Conservation (phyloP, 78 protist species). For the Planoprotostelium fungivorum region DNA sequence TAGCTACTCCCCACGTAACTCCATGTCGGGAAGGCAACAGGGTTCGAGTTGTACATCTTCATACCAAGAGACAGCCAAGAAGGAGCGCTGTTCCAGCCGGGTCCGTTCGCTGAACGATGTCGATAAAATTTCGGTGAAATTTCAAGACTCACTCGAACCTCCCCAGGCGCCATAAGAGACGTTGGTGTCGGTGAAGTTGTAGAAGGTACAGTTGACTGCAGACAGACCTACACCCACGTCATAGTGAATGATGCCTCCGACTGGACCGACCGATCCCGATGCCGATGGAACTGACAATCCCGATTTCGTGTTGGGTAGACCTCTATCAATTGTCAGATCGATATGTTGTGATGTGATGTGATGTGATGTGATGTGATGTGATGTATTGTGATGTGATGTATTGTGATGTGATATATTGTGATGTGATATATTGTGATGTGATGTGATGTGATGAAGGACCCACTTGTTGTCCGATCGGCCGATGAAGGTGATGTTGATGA, state of each 20-base stretch:
- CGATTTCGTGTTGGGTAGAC: not conserved
- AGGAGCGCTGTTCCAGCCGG: not conserved
- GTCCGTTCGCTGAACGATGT: not conserved
- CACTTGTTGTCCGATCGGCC: not conserved
- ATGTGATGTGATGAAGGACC: not conserved
- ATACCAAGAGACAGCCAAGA: not conserved
- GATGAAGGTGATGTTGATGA: not conserved
- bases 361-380: too few species aligned
- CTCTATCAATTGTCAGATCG: too few species aligned
- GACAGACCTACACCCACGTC: not conserved
- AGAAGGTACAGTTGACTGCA: not conserved
- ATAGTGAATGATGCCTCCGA: not conserved
- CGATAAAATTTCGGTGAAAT: not conserved
- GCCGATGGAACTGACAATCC: not conserved
- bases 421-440: not conserved
- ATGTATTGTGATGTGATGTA: too few species aligned
- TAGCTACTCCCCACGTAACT: not conserved
- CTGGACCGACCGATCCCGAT: not conserved
- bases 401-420: too few species aligned
- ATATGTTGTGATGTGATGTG: too few species aligned
- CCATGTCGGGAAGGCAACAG: not conserved
- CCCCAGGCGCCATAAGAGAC: not conserved
- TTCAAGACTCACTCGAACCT: not conserved
- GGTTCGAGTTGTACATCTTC: not conserved
- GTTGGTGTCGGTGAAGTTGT: not conserved